Base-by-base conservation (phyloP, 768 basidiomycete genomes). In the Pleurotus djamor region DNA sequence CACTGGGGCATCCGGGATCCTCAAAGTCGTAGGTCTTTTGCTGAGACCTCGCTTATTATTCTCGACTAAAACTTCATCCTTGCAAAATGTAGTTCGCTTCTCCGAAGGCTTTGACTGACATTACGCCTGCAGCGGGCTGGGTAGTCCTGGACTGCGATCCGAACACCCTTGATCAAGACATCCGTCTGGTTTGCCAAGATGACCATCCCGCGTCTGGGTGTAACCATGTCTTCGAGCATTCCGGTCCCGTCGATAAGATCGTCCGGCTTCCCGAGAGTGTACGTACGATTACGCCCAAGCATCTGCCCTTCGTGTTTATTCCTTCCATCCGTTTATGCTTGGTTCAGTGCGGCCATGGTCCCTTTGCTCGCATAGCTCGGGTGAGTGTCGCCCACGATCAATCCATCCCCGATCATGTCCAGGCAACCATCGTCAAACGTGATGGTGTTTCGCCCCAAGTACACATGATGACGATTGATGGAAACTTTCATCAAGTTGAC, bases 261-360 rank as follows among this genome's bases (percentile, higher is more conserved):
- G 82, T 84, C 34, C 75, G 83, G n/a, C 66, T 86, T 4, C 83
- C 84, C 4, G 76, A 84, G 62, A 71, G 70, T 54, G 84, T 84
- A 57, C 48, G 78, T 72, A 13, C 48, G 16, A 48, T 28, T 28
- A 28, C 21, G 21, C 21, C 21, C 21, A 28, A 28, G 21, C 21
- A 28, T 28, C 5, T n/a, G 14, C 34, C 34, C 35, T 32, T 48
- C 47, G 14, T 48, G 47, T 17, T 9, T 1, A 2, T 9, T 28
- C 10, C 44, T 17, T 7, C 9, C 35, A 47, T 28, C 13, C 35
- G 38, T 37, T 17, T 14, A 47, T 57, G 16, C 16, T 16, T 12
- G 16, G 12, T 52, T 10, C 36, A 61, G 61, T 61, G 61, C 50
- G 58, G 61, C 3, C 33, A 16, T 8, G 52, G 41, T 21, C 48